These are phyloP conservation scores for Aspergillus brasiliensis DNA, from an alignment of 2,329 filamentous ascomycete species.

Conservation along the genomic window DNA sequence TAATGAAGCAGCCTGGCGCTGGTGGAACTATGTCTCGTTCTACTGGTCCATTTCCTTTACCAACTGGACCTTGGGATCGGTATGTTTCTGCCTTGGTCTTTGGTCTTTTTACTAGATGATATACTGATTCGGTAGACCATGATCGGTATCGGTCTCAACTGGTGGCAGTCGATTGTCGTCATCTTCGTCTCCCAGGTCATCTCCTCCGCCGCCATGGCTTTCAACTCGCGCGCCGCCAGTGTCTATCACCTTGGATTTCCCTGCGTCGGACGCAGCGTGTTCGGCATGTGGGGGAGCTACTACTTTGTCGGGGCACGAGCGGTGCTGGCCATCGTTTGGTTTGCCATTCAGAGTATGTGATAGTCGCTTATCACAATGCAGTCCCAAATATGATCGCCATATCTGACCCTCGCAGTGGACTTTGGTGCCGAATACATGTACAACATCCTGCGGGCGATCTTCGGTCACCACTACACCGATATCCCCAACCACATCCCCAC, in stretches of 20 bases:
- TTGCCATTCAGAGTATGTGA: conserved; percentile 32
- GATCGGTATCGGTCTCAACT: conserved; percentile 7
- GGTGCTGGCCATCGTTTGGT: conserved; percentile 46
- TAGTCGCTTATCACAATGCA: too few relatives aligned
- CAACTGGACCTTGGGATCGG: conserved; percentile 12
- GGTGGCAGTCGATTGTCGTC: conserved; percentile 31
- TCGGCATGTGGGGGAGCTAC: conserved; percentile 48
- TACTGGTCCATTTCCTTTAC: conserved; percentile 11
- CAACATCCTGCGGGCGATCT: conserved; percentile 32
- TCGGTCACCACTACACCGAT: conserved; percentile 35
- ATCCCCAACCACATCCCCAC: conserved; percentile 21
- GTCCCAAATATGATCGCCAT: neutral
- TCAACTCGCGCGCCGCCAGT: conserved; percentile 48
- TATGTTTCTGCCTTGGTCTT: neutral
- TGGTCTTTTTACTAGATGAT: neutral
- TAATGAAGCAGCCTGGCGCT: conserved; percentile 9
- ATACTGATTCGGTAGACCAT: neutral
- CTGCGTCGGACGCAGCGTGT: conserved; percentile 40
- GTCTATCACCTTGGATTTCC: conserved; percentile 50
- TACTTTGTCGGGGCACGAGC: conserved; percentile 47
- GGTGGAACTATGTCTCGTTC: conserved; percentile 11
- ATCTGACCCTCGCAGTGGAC: conserved; percentile 16
- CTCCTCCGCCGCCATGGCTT: conserved; percentile 47
- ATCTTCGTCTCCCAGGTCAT: conserved; percentile 49
- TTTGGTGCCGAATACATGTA: conserved; percentile 19